Percentiles rank a stretch among this genome's conserved stretches.
phyloP scores from a whole-genome alignment of 495 filamentous ascomycete genomes.

The Penicillium cosmopolitanum region DNA sequence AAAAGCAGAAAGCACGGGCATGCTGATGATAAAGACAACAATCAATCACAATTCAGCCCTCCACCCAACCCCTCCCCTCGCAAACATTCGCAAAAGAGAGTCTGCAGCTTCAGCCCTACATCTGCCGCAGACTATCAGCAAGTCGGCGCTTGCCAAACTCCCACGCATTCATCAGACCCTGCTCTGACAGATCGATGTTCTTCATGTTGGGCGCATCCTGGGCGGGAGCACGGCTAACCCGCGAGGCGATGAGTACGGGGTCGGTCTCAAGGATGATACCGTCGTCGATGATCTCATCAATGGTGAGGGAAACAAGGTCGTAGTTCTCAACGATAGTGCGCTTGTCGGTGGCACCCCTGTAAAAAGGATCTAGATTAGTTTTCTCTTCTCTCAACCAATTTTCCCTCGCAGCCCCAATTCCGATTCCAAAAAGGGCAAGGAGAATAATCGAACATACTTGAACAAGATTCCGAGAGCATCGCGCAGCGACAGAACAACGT shows the following conservation, averaged over 20 bases:
- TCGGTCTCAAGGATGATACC: conserved; percentile 97
- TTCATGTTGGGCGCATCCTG: conserved; percentile 87
- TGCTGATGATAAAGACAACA: conserved; percentile 27
- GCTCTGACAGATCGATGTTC: conserved; percentile 93
- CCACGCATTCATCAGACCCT: conserved; percentile 93
- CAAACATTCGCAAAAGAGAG: background rate
- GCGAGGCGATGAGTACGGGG: conserved; percentile 84
- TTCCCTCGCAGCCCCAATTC: background rate
- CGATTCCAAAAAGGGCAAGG: background rate
- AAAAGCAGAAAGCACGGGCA: conserved; percentile 26
- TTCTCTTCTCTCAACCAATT: background rate
- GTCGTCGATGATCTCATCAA: conserved; percentile 96
- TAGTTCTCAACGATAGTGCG: conserved; percentile 98
- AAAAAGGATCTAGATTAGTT: background rate
- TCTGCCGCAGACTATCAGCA: conserved; percentile 87
- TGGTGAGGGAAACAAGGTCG: conserved; percentile 85
- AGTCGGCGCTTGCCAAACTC: conserved; percentile 93
- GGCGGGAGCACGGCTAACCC: conserved; percentile 88
- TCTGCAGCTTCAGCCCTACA: conserved; percentile 31
- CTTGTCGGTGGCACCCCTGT: conserved; percentile 91
- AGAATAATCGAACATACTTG: conserved; percentile 63
- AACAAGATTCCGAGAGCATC: conserved; percentile 90
- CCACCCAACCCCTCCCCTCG: background rate
- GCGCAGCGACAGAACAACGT: conserved; percentile 83
- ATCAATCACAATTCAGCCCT: conserved; percentile 10